A percentile compares a stretch with the other conserved stretches of the same genome.
Evolutionary conservation across 192 early-diverging fungal genomes (phyloP).

Genomic region (Spinellus fusiger): DNA sequence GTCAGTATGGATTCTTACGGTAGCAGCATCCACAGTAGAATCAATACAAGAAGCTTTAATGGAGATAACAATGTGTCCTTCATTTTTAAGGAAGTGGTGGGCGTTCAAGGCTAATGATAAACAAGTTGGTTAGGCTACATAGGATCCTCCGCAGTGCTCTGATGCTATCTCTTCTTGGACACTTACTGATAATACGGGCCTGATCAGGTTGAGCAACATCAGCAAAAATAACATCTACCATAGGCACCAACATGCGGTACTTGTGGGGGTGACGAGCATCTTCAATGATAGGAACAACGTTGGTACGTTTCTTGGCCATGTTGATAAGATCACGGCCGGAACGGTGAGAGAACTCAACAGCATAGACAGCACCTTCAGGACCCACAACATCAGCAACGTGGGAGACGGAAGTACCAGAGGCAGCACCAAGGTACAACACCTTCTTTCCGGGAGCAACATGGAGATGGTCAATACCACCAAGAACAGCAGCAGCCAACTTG

Average conservation of each 20-base stretch:
- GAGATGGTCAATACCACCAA: slow-evolving; percentile 95
- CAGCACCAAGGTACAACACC: slow-evolving; percentile 96
- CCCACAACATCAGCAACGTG: slow-evolving; percentile 98
- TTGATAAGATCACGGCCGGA: slow-evolving; percentile 98
- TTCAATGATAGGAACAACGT: slow-evolving; percentile 99
- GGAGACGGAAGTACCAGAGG: slow-evolving; percentile 89
- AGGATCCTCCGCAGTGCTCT: not conserved
- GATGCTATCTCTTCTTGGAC: not conserved
- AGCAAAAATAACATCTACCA: slow-evolving; percentile 99
- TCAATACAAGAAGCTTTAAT: slow-evolving; percentile 99
- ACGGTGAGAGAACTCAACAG: slow-evolving; percentile 99
- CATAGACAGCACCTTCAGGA: slow-evolving; percentile 97
- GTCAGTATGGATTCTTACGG: slow-evolving; percentile 31
- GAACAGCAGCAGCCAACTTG: slow-evolving; percentile 95
- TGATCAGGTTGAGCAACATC: slow-evolving; percentile 99
- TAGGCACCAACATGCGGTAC: slow-evolving; percentile 97
- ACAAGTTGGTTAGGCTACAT: not conserved
- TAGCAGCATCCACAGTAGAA: slow-evolving; percentile 92
- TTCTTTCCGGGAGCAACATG: slow-evolving; percentile 93
- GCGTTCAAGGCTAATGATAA: slow-evolving; percentile 67
- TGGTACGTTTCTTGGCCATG: slow-evolving; percentile 99
- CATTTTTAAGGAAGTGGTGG: slow-evolving; percentile 96
- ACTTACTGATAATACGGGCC: slow-evolving; percentile 84
- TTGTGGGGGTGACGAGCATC: slow-evolving; percentile 99
- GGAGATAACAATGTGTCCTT: slow-evolving; percentile 96